Percentiles rank a stretch among this genome's conserved stretches.
phyloP scores from a whole-genome alignment of 2,329 filamentous ascomycete species.

The Penicillium palitans region DNA sequence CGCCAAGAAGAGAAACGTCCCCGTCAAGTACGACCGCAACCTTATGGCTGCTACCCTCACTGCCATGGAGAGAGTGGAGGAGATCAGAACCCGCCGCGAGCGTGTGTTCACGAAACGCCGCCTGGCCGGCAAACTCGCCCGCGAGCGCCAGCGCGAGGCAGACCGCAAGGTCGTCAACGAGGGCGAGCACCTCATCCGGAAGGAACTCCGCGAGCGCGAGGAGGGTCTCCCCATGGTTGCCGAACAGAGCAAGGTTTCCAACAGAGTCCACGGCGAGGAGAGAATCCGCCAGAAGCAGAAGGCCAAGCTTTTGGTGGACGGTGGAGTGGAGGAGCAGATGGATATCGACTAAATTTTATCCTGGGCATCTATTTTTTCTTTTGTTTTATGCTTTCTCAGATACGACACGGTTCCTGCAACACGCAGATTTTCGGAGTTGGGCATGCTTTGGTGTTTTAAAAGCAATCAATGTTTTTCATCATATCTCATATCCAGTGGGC shows the following conservation, averaged over 20 bases:
- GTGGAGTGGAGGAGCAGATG: constrained; percentile 49
- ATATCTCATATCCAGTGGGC: constrained; percentile 17
- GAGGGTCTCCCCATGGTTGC: constrained; percentile 43
- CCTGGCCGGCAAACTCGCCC: constrained; percentile 76
- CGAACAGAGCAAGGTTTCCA: constrained; percentile 38
- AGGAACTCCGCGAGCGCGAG: constrained; percentile 61
- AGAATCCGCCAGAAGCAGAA: constrained; percentile 46
- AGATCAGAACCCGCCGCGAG: constrained; percentile 82
- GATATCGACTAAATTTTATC: constrained; percentile 44
- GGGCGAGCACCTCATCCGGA: constrained; percentile 88
- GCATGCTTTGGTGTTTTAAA: constrained; percentile 31
- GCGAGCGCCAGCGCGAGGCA: constrained; percentile 72
- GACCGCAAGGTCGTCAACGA: constrained; percentile 87
- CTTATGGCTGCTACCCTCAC: constrained; percentile 82
- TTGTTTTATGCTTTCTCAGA: constrained; percentile 25
- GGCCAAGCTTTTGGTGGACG: constrained; percentile 47
- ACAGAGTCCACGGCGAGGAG: constrained; percentile 45
- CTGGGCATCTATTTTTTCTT: constrained; percentile 17
- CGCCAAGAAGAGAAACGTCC: constrained; percentile 87
- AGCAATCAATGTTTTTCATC: constrained; percentile 26
- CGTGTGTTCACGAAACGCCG: constrained; percentile 90
- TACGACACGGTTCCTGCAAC: constrained; percentile 29
- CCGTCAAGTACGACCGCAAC: constrained; percentile 93
- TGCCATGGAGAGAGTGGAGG: constrained; percentile 86
- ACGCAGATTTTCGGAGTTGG: constrained; percentile 24